Conservation (phyloP, 2,329 filamentous ascomycete species). For the Cyclaneusma minus region DNA sequence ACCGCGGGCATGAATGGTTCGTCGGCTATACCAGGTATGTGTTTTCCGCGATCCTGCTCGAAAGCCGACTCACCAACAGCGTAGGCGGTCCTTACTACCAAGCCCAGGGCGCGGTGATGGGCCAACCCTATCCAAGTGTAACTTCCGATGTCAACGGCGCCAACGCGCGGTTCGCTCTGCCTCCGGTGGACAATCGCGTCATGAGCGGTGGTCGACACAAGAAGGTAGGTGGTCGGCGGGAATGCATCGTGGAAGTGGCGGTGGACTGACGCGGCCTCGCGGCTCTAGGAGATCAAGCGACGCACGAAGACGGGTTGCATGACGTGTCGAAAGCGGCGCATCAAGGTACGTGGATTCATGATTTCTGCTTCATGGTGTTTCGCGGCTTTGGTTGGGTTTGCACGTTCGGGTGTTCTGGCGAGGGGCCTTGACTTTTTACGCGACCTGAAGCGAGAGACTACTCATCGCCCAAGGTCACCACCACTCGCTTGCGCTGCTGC, state of each 20-base stretch:
- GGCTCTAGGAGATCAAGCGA: conserved; percentile 54
- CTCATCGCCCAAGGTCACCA: conserved; percentile 18
- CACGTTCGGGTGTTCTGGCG: conserved; percentile 16
- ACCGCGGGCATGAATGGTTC: conserved; percentile 27
- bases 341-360: conserved; percentile 43
- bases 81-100: conserved; percentile 30
- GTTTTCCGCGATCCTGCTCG: conserved; percentile 27
- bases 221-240: conserved; percentile 18
- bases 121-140: conserved; percentile 29
- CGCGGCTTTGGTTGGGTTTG: conserved; percentile 8
- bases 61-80: conserved; percentile 15
- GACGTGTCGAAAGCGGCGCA: conserved; percentile 49
- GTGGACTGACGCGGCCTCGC: conserved; percentile 11
- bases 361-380: conserved; percentile 9
- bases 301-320: conserved; percentile 61
- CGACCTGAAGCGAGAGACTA: conserved; percentile 21
- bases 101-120: conserved; percentile 19
- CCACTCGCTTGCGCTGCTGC: conserved; percentile 11
- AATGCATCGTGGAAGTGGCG: conserved; percentile 2
- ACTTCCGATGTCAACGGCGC: conserved; percentile 26
- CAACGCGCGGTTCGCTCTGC: conserved; percentile 37
- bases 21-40: conserved; percentile 33
- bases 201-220: conserved; percentile 48
- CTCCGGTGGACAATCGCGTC: conserved; percentile 33
- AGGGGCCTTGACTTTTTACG: conserved; percentile 16